phyloP scores from a whole-genome alignment of 2,329 filamentous ascomycete genomes.

The Domatiomyces catenatus region DNA sequence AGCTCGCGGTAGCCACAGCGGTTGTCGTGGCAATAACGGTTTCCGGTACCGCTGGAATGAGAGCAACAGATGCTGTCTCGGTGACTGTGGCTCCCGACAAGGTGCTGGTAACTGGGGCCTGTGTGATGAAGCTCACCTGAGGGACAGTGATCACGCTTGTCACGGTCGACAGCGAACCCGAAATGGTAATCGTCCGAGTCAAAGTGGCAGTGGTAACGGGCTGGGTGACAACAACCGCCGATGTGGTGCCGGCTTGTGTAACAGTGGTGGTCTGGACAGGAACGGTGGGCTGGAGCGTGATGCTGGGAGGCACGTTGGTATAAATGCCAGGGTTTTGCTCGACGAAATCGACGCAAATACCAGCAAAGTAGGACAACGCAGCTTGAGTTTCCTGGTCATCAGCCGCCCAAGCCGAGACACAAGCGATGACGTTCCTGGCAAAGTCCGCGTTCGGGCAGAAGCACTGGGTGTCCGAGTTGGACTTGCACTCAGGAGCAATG shows the following conservation, averaged over 20 bases:
- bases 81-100: slow-evolving; percentile 2
- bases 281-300: slow-evolving; percentile 35
- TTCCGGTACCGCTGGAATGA: slow-evolving; percentile 8
- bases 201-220: slow-evolving; percentile 29
- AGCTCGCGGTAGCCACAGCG: slow-evolving; percentile 1
- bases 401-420: slow-evolving; percentile 61
- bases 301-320: slow-evolving; percentile 52
- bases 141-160: slow-evolving; percentile 30
- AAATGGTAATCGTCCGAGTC: slow-evolving; percentile 18
- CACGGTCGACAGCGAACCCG: slow-evolving; percentile 7
- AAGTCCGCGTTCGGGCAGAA: slow-evolving; percentile 72
- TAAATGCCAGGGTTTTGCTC: slow-evolving; percentile 56
- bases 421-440: slow-evolving; percentile 64
- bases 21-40: neutral
- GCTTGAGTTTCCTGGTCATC: slow-evolving; percentile 50
- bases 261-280: slow-evolving; percentile 34
- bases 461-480: slow-evolving; percentile 70
- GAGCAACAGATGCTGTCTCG: slow-evolving; percentile 3
- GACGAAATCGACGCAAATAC: slow-evolving; percentile 68
- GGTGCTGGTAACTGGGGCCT: slow-evolving; percentile 15
- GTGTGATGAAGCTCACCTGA: slow-evolving; percentile 27
- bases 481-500: slow-evolving; percentile 51
- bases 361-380: slow-evolving; percentile 72
- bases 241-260: slow-evolving; percentile 2
- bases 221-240: neutral